Conservation (phyloP, 208 protist species). For the Leishmania amazonensis region DNA sequence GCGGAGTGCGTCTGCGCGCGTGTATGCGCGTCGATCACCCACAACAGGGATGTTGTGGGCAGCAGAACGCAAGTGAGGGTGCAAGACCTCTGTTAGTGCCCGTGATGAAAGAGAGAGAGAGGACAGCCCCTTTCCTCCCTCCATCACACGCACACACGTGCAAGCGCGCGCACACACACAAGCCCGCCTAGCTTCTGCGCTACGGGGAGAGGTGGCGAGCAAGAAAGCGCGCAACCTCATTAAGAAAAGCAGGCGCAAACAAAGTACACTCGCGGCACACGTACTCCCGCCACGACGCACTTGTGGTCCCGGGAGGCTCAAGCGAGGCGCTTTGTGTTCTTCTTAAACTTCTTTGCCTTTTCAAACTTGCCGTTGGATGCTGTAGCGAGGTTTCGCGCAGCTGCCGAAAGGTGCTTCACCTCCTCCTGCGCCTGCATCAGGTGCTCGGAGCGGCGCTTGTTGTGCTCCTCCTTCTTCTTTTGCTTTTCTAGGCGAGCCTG, state of each 20-base stretch:
- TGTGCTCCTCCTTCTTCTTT: constrained; percentile 93
- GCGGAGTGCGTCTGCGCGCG: background rate
- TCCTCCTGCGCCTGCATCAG: constrained; percentile 71
- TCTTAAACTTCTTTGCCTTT: constrained; percentile 65
- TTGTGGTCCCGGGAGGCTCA: background rate
- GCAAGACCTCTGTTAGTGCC: background rate
- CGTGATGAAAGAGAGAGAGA: background rate
- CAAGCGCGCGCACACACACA: background rate
- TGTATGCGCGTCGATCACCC: background rate
- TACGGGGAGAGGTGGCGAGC: no score
- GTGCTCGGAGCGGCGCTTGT: constrained; percentile 84
- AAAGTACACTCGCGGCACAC: background rate
- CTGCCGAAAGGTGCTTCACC: constrained; percentile 79
- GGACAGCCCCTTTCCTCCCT: background rate
- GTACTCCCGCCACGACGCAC: background rate
- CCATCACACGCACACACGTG: background rate
- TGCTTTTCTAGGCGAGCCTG: constrained; percentile 86
- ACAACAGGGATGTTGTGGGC: background rate
- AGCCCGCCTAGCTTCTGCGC: background rate
- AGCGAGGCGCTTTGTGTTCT: constrained; percentile 52
- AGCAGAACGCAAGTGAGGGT: background rate
- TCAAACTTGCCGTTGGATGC: constrained; percentile 95
- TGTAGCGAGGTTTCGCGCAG: constrained; percentile 73
- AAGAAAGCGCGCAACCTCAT: background rate
- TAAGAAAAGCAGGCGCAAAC: background rate